A percentile compares a stretch with the other conserved stretches of the same genome.
Evolutionary conservation across 345 rosid species (phyloP).

Genomic region (Odontarrhena argentea): DNA sequence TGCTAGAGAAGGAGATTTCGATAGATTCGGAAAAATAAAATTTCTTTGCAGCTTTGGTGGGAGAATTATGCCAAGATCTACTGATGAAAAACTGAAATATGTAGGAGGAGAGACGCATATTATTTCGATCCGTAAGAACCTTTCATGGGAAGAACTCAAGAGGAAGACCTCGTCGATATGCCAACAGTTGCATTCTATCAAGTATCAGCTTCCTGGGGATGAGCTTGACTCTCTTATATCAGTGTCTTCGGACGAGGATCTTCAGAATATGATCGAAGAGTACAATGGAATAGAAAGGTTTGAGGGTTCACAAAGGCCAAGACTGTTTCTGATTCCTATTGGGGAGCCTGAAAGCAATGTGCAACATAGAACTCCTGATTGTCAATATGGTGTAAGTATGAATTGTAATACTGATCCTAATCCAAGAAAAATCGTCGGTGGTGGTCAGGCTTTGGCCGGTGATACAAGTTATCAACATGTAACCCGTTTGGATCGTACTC

Average conservation of each 20-base stretch:
- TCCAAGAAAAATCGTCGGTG: conserved; percentile 39
- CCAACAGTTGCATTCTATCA: conserved; percentile 56
- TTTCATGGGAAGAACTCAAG: conserved; percentile 64
- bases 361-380: conserved; percentile 47
- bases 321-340: conserved; percentile 63
- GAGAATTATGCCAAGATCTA: conserved; percentile 64
- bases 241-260: conserved; percentile 65
- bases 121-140: conserved; percentile 49
- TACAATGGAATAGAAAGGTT: conserved; percentile 55
- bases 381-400: conserved; percentile 51
- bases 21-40: conserved; percentile 52
- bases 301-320: conserved; percentile 58
- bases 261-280: conserved; percentile 72
- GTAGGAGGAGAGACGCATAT: conserved; percentile 74
- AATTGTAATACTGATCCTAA: conserved; percentile 50
- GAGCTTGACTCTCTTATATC: conserved; percentile 71
- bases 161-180: conserved; percentile 55
- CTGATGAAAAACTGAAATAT: conserved; percentile 67
- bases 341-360: conserved; percentile 49
- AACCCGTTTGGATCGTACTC: conserved; percentile 35
- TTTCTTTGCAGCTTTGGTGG: conserved; percentile 75
- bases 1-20: conserved; percentile 35
- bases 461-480: conserved; percentile 46
- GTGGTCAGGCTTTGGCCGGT: conserved; percentile 40
- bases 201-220: conserved; percentile 77